Base-by-base conservation (phyloP, 2,329 filamentous ascomycete species). In the Graphilbum ipis-grandicollis region DNA sequence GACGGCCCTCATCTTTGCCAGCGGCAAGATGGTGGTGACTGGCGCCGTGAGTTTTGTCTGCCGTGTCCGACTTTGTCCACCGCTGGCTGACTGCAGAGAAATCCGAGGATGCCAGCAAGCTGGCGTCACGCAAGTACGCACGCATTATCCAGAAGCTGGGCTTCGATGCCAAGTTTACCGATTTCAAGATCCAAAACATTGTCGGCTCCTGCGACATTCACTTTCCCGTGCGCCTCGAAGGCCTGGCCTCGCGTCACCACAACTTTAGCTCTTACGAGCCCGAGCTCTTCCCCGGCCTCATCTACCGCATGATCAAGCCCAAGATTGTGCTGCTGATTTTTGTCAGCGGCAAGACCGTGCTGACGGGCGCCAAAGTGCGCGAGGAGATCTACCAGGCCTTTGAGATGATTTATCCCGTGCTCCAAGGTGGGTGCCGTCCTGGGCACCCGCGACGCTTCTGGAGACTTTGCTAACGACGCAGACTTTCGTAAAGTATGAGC, bases 161-260 rank as follows among this genome's bases (percentile, higher is more conserved):
- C 44, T 98, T 98, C 71, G 93, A 94, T 49, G 88, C 90, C 52
- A 94, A 94, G 73, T 96, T 98, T 61, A 94, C 86, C 47, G 90
- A 98, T 59, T 98, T 98, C 66, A 98, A 96, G 73, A 98, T 98
- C 52, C 86, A 94, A 67, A 98, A 98, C 62, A 96, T 98, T 46
- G 90, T 98, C 47, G 90, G 90, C 46, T 93, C 85, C 42, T 96
- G 88, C 59, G 90, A 98, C 56, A 94, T 98, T 70, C 94, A 94
- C 69, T 98, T 98, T 64, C 90, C 90, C 37, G 94, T 98, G 50
- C 84, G 90, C 47, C 70, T 98, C 41, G 90, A 96, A 58, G 90
- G 90, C 61, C 66, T 98, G 55, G 90, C 90, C 14, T 90, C 80
- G 48, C 84, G 86, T 62, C 90, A 98, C 71, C 88, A 96, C 69